A percentile compares a stretch with the other conserved stretches of the same genome.
phyloP scores from a whole-genome alignment of 805 yeast species.

The Tetrapisispora pingtungensis region DNA sequence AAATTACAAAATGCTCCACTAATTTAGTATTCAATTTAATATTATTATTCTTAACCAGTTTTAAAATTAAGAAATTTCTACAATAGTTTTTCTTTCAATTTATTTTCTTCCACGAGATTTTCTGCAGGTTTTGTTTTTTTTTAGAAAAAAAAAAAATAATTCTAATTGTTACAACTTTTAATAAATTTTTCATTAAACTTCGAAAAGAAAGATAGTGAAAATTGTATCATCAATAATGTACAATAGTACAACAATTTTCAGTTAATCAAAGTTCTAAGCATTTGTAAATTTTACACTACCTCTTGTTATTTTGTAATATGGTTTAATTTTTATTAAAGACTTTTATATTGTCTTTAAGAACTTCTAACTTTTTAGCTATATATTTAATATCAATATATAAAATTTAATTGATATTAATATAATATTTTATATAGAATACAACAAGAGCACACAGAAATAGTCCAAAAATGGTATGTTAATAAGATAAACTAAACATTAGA shows the following conservation, averaged over 20 bases:
- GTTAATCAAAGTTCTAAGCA: not conserved
- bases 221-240: not conserved
- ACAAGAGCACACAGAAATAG: conserved; percentile 3
- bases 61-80: too few relatives aligned
- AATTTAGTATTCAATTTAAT: too few relatives aligned
- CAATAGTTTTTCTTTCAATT: too few relatives aligned
- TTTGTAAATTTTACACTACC: not conserved
- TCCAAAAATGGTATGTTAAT: conserved; percentile 4
- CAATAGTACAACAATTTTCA: not conserved
- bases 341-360: not conserved
- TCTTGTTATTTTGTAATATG: not conserved
- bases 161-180: too few relatives aligned
- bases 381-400: not conserved
- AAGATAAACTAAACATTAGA: not conserved
- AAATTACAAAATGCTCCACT: too few relatives aligned
- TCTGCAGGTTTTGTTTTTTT: too few relatives aligned
- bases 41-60: too few relatives aligned
- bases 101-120: too few relatives aligned
- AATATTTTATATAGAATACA: not conserved
- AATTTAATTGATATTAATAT: not conserved
- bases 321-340: not conserved
- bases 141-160: too few relatives aligned
- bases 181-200: not conserved
- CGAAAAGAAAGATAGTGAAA: not conserved
- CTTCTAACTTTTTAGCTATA: not conserved